Conservation (phyloP, 2,329 filamentous ascomycete species). For the Paecilomyces niveus region DNA sequence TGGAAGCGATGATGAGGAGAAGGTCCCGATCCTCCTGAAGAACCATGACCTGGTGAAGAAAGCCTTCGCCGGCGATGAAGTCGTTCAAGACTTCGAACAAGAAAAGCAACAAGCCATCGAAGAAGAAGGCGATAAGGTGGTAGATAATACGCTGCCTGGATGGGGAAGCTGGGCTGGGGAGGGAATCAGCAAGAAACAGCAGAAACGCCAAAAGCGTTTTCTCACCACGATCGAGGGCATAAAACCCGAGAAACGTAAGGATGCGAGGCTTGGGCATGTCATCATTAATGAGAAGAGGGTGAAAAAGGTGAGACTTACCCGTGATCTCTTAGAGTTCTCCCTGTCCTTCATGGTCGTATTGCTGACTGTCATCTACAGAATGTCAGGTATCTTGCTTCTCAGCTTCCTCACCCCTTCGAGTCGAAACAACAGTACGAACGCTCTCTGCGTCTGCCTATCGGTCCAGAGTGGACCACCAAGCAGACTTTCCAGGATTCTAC, state of each 20-base stretch:
- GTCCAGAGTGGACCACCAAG: slow-evolving; percentile 96
- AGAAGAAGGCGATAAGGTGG: slow-evolving; percentile 74
- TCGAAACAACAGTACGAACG: slow-evolving; percentile 83
- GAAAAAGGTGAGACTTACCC: slow-evolving; percentile 60
- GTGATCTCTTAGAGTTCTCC: slow-evolving; percentile 1
- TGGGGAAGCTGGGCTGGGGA: slow-evolving; percentile 92
- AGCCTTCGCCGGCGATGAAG: slow-evolving; percentile 84
- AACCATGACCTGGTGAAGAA: slow-evolving; percentile 65
- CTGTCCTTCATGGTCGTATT: not conserved
- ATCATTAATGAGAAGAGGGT: slow-evolving; percentile 88
- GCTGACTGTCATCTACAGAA: slow-evolving; percentile 48
- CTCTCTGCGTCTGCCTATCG: slow-evolving; percentile 75
- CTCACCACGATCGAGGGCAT: slow-evolving; percentile 55
- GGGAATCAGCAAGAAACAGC: slow-evolving; percentile 65
- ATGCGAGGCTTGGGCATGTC: slow-evolving; percentile 72
- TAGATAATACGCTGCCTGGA: slow-evolving; percentile 80
- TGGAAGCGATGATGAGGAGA: slow-evolving; percentile 34
- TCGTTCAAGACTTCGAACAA: slow-evolving; percentile 68
- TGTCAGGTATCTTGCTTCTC: slow-evolving; percentile 74
- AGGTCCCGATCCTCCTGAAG: slow-evolving; percentile 36
- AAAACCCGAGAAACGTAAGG: slow-evolving; percentile 69
- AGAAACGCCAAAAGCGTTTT: slow-evolving; percentile 50
- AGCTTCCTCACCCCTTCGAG: slow-evolving; percentile 86
- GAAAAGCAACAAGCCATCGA: slow-evolving; percentile 68
- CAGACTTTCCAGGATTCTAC: slow-evolving; percentile 82